phyloP scores from a whole-genome alignment of 2,329 filamentous ascomycete species.

The Alternaria arborescens region DNA sequence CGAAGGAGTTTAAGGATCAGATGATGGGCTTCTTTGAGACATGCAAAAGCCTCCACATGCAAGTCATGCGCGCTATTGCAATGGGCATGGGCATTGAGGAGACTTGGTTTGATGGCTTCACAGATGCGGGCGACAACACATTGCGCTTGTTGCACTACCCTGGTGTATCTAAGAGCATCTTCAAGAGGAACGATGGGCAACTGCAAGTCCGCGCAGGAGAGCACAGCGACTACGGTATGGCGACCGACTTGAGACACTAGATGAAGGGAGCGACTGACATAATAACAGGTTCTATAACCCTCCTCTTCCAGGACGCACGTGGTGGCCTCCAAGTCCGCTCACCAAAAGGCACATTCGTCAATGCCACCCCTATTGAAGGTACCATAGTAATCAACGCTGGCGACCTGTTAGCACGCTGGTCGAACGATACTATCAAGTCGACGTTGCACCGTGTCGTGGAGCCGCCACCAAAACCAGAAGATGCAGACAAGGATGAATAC shows the following conservation, averaged over 20 bases:
- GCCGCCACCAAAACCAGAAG: conserved; percentile 65
- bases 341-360: conserved; percentile 78
- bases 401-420: conserved; percentile 86
- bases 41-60: conserved; percentile 76
- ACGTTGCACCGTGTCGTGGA: conserved; percentile 91
- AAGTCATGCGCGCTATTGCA: conserved; percentile 86
- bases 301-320: conserved; percentile 61
- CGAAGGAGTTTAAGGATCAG: conserved; percentile 69
- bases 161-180: conserved; percentile 69
- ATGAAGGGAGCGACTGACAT: conserved; percentile 13
- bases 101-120: conserved; percentile 78
- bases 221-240: conserved; percentile 71
- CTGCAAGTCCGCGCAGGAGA: conserved; percentile 80
- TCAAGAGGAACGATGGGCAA: conserved; percentile 71
- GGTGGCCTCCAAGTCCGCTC: conserved; percentile 70
- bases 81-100: conserved; percentile 78
- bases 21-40: conserved; percentile 80
- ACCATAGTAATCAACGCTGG: conserved; percentile 91
- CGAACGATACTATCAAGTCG: conserved; percentile 89
- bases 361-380: conserved; percentile 81
- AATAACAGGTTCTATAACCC: conserved; percentile 49
- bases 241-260: accelerated
- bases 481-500: conserved; percentile 64
- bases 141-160: conserved; percentile 82
- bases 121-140: conserved; percentile 62